phyloP scores from a whole-genome alignment of 2,329 filamentous ascomycete genomes.

The Exophiala sp. region DNA sequence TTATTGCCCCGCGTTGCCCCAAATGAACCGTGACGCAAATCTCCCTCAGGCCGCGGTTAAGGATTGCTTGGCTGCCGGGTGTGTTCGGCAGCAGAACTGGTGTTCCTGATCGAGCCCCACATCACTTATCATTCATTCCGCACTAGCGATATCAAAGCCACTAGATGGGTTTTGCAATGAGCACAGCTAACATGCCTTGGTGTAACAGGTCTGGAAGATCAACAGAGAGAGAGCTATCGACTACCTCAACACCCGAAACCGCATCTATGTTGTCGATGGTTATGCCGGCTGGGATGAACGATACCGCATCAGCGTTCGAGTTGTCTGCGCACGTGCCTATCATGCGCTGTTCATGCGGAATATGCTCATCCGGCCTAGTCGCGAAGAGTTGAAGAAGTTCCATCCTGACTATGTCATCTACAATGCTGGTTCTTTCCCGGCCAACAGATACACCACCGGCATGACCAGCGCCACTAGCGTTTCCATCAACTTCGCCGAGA shows the following conservation, averaged over 20 bases:
- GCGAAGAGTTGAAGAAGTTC: constrained; percentile 93
- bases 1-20: constrained; percentile 19
- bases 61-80: constrained; percentile 16
- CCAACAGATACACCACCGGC: constrained; percentile 94
- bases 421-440: constrained; percentile 97
- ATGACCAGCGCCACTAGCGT: constrained; percentile 99
- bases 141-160: neutral
- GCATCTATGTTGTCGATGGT: constrained; percentile 97
- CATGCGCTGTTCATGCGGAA: constrained; percentile 99
- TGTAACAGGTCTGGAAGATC: constrained; percentile 88
- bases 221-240: constrained; percentile 98
- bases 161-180: neutral
- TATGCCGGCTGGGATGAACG: constrained; percentile 98
- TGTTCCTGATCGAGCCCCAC: neutral
- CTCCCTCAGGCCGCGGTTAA: constrained; percentile 7
- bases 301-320: constrained; percentile 94
- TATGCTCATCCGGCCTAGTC: constrained; percentile 94
- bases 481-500: constrained; percentile 97
- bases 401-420: constrained; percentile 99
- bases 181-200: constrained; percentile 12
- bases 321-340: constrained; percentile 98
- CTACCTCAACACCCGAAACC: constrained; percentile 97
- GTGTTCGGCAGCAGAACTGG: constrained; percentile 4
- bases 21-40: constrained; percentile 15
- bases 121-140: neutral